A percentile compares a stretch with the other conserved stretches of the same genome.
These are phyloP conservation scores for Eimeria acervulina DNA, from an alignment of 169 alveolate species.

Conservation along the genomic window DNA sequence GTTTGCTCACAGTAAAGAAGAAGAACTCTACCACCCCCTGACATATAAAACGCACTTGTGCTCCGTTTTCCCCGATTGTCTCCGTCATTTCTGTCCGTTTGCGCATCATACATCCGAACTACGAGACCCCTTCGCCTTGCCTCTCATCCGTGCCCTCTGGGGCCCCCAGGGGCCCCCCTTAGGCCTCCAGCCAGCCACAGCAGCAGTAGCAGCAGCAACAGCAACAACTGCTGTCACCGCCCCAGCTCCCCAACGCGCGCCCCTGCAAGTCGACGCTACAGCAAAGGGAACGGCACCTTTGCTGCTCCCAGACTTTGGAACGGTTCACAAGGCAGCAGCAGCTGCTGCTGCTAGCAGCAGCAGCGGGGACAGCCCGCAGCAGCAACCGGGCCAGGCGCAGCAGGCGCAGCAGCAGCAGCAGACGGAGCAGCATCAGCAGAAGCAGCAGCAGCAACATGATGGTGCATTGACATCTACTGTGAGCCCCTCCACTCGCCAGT, in stretches of 20 bases:
- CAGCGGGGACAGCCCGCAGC: slow-evolving; percentile 60
- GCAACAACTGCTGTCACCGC: slow-evolving; percentile 2
- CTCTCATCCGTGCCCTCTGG: slow-evolving; percentile 57
- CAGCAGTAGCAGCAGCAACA: slow-evolving; percentile 18
- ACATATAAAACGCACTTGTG: slow-evolving; percentile 86
- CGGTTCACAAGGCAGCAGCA: slow-evolving; percentile 4
- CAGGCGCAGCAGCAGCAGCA: not conserved
- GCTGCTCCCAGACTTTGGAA: slow-evolving; percentile 49
- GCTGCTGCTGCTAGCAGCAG: slow-evolving; percentile 47
- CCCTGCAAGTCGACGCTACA: not conserved
- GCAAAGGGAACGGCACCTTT: not conserved
- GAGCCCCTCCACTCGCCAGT: slow-evolving; percentile 74
- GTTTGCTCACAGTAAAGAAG: slow-evolving; percentile 89
- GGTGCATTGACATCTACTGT: slow-evolving; percentile 19
- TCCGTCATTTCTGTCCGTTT: slow-evolving; percentile 88
- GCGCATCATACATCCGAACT: slow-evolving; percentile 84
- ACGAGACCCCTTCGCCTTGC: slow-evolving; percentile 70
- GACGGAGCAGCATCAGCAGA: slow-evolving; percentile 60
- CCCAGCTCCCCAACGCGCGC: not conserved
- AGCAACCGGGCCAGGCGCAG: not conserved
- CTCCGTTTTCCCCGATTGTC: slow-evolving; percentile 84
- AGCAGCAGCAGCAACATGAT: slow-evolving; percentile 61
- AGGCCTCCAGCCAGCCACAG: slow-evolving; percentile 2
- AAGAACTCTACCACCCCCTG: slow-evolving; percentile 88
- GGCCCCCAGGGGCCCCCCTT: slow-evolving; percentile 7